Conservation (phyloP, 768 basidiomycete genomes). For the Grammothele lineata region DNA sequence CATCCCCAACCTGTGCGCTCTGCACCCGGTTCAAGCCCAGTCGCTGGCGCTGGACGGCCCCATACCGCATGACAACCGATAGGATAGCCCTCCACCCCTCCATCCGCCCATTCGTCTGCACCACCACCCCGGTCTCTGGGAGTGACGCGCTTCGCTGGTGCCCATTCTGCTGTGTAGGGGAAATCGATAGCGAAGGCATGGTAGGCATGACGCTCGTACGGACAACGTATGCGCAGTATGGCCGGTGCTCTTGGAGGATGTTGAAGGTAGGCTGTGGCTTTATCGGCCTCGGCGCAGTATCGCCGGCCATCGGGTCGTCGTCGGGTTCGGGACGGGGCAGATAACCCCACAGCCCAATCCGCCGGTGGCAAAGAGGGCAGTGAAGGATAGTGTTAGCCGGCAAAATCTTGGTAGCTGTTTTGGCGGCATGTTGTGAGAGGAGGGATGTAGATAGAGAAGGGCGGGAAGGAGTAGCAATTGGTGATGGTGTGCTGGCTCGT, state of each 20-base stretch:
- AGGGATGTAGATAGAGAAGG: neutral
- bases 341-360: constrained; percentile 78
- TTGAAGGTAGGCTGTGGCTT: constrained; percentile 53
- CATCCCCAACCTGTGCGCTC: constrained; percentile 23
- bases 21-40: constrained; percentile 23
- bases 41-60: constrained; percentile 54
- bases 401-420: neutral
- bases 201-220: constrained; percentile 51
- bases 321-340: constrained; percentile 19
- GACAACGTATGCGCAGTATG: constrained; percentile 82
- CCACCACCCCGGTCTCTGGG: no score
- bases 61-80: constrained; percentile 61
- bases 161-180: constrained; percentile 6
- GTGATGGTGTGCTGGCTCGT: constrained; percentile 16
- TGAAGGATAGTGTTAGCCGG: constrained; percentile 52
- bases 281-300: constrained; percentile 2
- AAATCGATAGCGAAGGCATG: constrained; percentile 52
- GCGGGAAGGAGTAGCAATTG: constrained; percentile 19
- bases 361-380: constrained; percentile 71
- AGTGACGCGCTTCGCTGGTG: constrained; percentile 1
- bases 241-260: constrained; percentile 75
- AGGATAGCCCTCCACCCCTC: constrained; percentile 86
- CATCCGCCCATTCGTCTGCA: constrained; percentile 22
- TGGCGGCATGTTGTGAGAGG: neutral
- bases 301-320: constrained; percentile 5